Base-by-base conservation (phyloP, 495 filamentous ascomycete species). In the Penicillium steckii region DNA sequence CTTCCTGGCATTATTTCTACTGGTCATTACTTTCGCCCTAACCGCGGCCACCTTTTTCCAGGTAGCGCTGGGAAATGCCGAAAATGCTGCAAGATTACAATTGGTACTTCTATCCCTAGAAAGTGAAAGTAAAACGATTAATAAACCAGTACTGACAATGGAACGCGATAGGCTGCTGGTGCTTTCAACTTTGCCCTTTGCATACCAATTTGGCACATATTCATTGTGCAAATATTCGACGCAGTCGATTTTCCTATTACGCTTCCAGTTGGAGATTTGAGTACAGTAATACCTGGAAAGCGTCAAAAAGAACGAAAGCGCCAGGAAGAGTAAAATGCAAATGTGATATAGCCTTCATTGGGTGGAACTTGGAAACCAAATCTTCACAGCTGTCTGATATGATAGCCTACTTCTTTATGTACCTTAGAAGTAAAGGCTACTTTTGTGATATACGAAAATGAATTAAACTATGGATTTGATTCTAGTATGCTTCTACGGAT, bases 191-290 rank as follows among this genome's bases (percentile, higher is more conserved):
- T 90, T 54, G 76, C 84, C 2, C 76, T 81, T 3, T 71, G 69
- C 37, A 43, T 83, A 38, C 70, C 77, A 0, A 81, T 84, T 7
- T 89, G 86, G 85, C 85, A 78, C 60, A 82, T 87, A 35, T 83
- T 90, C 53, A 56, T 79, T 29, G 79, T 78, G 1, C 80, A 84
- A 52, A 77, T 89, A 70, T 70, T 88, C 4, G 82, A 78, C 1
- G 68, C 78, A 0, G 69, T 72, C 1, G 69, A 72, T 26, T 72
- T 72, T 44, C 68, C 71, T 0, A 47, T 70, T 29, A n/a, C 53
- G 2, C 30, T 74, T 1, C 68, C 71, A 1, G 69, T 71, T 4
- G 71, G 69, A 6, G 69, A 74, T 44, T 32, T 72, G 23, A 71
- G 69, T 44, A 64, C 64, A 0, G 30, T 72, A 13, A 44, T 72